phyloP scores from a whole-genome alignment of 331 rosid genomes.

The Arachis monticola region DNA sequence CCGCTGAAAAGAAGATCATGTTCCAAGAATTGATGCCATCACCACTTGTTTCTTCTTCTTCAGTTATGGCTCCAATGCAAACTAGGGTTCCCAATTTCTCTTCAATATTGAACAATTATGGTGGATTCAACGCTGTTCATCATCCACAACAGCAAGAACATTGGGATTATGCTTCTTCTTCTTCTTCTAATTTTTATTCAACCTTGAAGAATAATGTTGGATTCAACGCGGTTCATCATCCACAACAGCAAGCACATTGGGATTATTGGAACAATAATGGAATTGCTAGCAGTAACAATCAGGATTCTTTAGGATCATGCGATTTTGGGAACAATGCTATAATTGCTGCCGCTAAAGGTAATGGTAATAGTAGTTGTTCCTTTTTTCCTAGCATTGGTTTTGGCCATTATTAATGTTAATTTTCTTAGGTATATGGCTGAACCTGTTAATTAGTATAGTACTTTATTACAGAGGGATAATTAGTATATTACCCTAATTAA shows the following conservation, averaged over 20 bases:
- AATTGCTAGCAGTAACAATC: neutral
- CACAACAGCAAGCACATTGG: neutral
- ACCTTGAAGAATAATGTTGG: neutral
- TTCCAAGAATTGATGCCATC: neutral
- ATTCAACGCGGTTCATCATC: neutral
- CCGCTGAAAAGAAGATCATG: conserved; percentile 6
- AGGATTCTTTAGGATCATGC: neutral
- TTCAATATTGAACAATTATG: neutral
- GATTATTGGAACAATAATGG: neutral
- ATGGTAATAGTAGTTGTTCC: too few species aligned
- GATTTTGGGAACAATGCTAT: neutral
- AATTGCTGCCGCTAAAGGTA: neutral
- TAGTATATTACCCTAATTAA: neutral
- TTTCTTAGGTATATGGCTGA: neutral
- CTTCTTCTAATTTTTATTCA: too few species aligned
- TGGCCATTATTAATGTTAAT: neutral
- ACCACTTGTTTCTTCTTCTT: neutral
- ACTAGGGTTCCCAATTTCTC: neutral
- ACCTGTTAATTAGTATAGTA: neutral
- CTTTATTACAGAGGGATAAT: neutral
- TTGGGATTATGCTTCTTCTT: too few species aligned
- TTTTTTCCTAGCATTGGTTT: neutral
- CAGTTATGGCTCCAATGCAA: neutral
- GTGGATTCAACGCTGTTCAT: too few species aligned
- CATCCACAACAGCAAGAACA: too few species aligned